Evolutionary conservation across 2,329 filamentous ascomycete species (phyloP), one percentile per base, ranked within the genome.

Genomic region (Colletotrichum euphorbiae): DNA sequence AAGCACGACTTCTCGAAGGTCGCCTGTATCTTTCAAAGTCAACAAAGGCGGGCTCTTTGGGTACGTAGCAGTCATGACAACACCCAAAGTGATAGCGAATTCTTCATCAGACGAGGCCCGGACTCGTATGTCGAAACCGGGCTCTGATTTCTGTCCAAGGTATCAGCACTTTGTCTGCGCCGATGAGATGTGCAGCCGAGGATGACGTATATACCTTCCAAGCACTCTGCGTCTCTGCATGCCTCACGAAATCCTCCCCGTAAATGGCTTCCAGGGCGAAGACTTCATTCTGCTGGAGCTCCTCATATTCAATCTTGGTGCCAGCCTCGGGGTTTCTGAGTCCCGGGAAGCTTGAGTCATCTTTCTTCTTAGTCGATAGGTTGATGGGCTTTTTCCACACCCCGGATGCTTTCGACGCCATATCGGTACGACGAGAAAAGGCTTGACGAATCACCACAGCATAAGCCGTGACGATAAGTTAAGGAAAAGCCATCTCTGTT

Each of bases 261-360:
- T 96, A 98, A 56, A 98, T 97, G 46, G 95, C 92, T 74, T 91
- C 87, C 67, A 98, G 84, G 50, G 90, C 95, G 76, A 96, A 88
- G 65, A 97, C 85, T 81, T 98, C 96, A 76, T 97, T 92, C 74
- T 91, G 85, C 80, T 98, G 96, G 38, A 92, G 89, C 80, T 97
- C 91, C 71, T 90, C 88, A 81, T 98, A 97, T 75, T 94, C 83
- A 15, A 86, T 85, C 72, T 82, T 87, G 57, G 80, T 75, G 48
- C 76, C 75, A 54, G 80, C 73, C 67, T 82, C 77, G 68, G 80
- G 77, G 71, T 81, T 78, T 72, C 80, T 81, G 71, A 87, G 81
- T 70, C 83, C 85, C 67, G 86, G 83, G 72, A 86, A 86, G 74
- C 79, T 85, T 75, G 84, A 77, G 74, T 85, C 79, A 78, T 83